Conservation (phyloP, 148 eudicot genomes). For the Mesembryanthemum crystallinum region DNA sequence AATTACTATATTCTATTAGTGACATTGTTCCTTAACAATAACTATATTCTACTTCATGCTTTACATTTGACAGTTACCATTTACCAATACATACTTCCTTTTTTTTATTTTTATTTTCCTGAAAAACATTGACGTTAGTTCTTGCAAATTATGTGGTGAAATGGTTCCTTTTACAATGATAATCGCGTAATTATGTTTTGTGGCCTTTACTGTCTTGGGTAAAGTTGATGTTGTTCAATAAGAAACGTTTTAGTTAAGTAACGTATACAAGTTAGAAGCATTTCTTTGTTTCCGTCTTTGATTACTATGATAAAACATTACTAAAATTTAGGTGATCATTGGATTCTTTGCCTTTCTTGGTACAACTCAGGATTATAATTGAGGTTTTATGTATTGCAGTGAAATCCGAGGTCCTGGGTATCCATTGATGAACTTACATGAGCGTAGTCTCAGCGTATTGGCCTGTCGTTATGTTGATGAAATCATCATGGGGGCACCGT, state of each 20-base stretch:
- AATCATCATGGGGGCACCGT: slow-evolving; percentile 91
- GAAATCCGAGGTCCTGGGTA: slow-evolving; percentile 63
- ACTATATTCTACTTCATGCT: too few species aligned
- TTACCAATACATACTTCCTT: too few species aligned
- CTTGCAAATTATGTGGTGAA: neutral
- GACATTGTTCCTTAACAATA: too few species aligned
- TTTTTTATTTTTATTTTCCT: too few species aligned
- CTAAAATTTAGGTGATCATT: too few species aligned
- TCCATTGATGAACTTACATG: slow-evolving; percentile 92
- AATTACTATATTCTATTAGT: too few species aligned
- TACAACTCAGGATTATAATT: slow-evolving; percentile 14
- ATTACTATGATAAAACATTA: neutral
- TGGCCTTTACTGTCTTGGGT: neutral
- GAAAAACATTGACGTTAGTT: neutral
- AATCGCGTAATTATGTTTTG: too few species aligned
- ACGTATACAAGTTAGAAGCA: slow-evolving; percentile 3
- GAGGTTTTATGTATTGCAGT: slow-evolving; percentile 43
- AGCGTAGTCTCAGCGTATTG: slow-evolving; percentile 87
- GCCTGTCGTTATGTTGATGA: slow-evolving; percentile 95
- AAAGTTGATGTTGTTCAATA: neutral
- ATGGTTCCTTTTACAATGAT: neutral
- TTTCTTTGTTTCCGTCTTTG: neutral
- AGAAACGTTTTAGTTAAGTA: neutral
- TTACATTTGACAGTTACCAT: too few species aligned
- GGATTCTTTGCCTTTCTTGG: neutral